Evolutionary conservation across 805 yeast species (phyloP).

Genomic region (Pachysolen tannophilus): DNA sequence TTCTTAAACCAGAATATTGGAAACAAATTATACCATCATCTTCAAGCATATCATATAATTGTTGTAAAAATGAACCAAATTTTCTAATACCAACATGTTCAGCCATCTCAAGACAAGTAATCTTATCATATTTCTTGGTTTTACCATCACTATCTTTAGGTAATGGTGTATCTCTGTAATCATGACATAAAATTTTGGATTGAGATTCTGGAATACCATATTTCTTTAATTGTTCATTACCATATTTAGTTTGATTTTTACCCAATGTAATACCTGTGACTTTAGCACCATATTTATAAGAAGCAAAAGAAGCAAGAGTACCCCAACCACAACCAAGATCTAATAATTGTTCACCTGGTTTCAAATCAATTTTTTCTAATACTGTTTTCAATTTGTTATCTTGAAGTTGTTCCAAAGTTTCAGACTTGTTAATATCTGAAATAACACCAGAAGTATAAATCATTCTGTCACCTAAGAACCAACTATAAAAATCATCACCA

Average conservation of each 20-base stretch:
- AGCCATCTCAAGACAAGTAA: conserved; percentile 90
- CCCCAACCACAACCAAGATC: conserved; percentile 98
- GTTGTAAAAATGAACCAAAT: conserved; percentile 64
- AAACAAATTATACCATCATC: conserved; percentile 85
- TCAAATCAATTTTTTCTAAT: conserved; percentile 74
- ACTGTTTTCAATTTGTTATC: conserved; percentile 85
- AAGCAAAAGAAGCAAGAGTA: conserved; percentile 78
- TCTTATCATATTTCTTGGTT: conserved; percentile 60
- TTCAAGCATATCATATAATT: conserved; percentile 80
- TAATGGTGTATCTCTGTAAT: conserved; percentile 84
- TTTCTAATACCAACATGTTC: conserved; percentile 94
- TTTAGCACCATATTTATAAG: conserved; percentile 72
- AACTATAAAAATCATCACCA: conserved; percentile 90
- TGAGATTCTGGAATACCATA: conserved; percentile 67
- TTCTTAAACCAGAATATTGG: conserved; percentile 87
- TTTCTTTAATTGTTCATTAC: conserved; percentile 58
- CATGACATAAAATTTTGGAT: conserved; percentile 71
- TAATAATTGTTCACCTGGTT: conserved; percentile 65
- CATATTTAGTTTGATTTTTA: conserved; percentile 86
- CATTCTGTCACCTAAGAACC: conserved; percentile 95
- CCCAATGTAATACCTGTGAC: conserved; percentile 91
- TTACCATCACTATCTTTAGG: conserved; percentile 35
- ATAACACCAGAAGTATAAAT: conserved; percentile 85
- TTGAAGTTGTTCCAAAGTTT: conserved; percentile 72
- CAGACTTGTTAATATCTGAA: conserved; percentile 60